These are phyloP conservation scores for Quercus agrifolia DNA, from an alignment of 306 rosid genomes.

Conservation along the genomic window DNA sequence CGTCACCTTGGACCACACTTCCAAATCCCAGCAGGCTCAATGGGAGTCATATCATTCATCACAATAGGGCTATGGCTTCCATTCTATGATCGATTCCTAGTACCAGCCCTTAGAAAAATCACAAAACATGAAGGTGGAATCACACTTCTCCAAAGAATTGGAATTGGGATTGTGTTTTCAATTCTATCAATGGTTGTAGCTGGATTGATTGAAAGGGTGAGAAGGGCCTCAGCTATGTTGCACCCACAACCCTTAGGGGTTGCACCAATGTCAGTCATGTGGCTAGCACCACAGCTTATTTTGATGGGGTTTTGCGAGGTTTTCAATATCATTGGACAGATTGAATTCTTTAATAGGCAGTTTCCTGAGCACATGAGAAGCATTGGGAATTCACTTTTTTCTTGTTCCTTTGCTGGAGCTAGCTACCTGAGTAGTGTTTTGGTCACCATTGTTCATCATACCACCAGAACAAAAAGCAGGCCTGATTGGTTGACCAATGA, in stretches of 20 bases:
- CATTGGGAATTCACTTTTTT: constrained; percentile 56
- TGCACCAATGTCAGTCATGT: constrained; percentile 45
- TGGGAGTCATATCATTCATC: constrained; percentile 45
- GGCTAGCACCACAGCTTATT: constrained; percentile 57
- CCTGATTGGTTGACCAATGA: constrained; percentile 70
- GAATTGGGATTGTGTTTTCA: constrained; percentile 57
- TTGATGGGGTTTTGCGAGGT: constrained; percentile 66
- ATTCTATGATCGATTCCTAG: constrained; percentile 43
- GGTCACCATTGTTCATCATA: constrained; percentile 39
- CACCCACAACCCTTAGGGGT: constrained; percentile 28
- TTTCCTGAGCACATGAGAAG: constrained; percentile 73
- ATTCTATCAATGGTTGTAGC: constrained; percentile 55
- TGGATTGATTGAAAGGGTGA: constrained; percentile 44
- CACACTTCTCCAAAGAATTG: constrained; percentile 54
- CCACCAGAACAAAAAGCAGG: constrained; percentile 16
- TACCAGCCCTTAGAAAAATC: constrained; percentile 40
- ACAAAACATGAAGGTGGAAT: constrained; percentile 59
- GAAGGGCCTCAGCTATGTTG: constrained; percentile 38
- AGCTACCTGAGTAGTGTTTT: constrained; percentile 49
- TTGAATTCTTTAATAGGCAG: constrained; percentile 63
- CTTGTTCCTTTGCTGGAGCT: constrained; percentile 49
- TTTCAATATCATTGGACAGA: constrained; percentile 49
- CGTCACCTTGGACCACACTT: constrained; percentile 63
- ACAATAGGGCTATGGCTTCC: constrained; percentile 54
- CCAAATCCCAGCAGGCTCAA: constrained; percentile 65